Evolutionary conservation across 148 eudicot genomes (phyloP).

Genomic region (Cornus kousa): DNA sequence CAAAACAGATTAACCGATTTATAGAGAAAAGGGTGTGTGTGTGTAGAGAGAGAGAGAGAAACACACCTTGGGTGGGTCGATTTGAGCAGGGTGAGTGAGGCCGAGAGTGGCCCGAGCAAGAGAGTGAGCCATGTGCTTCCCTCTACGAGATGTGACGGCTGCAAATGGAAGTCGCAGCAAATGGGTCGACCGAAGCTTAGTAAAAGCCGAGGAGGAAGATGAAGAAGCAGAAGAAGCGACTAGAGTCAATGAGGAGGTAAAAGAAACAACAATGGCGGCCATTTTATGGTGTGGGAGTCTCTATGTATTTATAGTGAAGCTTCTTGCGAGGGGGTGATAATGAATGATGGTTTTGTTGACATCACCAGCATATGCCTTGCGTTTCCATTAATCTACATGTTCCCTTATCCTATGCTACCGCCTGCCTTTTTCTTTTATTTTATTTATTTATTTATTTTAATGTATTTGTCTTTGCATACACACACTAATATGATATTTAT

Average conservation of each 20-base stretch:
- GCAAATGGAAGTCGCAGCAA: constrained; percentile 15
- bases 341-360: constrained; percentile 5
- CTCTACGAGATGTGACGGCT: constrained; percentile 4
- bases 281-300: constrained; percentile 14
- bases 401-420: too few species aligned
- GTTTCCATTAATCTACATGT: too few species aligned
- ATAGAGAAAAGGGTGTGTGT: neutral
- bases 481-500: too few species aligned
- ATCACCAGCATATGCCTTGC: neutral
- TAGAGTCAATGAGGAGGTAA: constrained; percentile 7
- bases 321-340: neutral
- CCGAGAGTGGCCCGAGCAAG: constrained; percentile 25
- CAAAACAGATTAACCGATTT: neutral
- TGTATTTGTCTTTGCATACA: too few species aligned
- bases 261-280: constrained; percentile 40
- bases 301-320: constrained; percentile 13
- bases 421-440: too few species aligned
- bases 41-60: neutral
- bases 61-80: constrained; percentile 63
- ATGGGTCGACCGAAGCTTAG: constrained; percentile 22
- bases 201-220: constrained; percentile 22
- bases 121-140: constrained; percentile 59
- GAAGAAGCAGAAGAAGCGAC: constrained; percentile 16
- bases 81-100: constrained; percentile 55
- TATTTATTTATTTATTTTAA: too few species aligned